Conservation (phyloP, 495 filamentous ascomycete species). For the Achaetomiella virescens region DNA sequence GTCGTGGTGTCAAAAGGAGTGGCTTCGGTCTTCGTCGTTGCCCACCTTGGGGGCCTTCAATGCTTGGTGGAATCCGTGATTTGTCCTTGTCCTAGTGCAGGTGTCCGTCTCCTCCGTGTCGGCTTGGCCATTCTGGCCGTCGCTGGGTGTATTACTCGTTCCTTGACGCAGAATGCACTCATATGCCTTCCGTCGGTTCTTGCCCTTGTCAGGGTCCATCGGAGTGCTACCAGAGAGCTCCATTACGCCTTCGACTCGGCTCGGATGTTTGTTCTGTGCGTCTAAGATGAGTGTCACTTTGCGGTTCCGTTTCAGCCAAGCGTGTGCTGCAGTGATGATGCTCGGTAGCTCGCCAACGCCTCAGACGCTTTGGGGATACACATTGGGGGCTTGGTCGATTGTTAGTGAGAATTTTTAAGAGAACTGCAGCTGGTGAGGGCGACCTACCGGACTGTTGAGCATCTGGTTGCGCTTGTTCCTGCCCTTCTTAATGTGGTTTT, state of each 20-base stretch:
- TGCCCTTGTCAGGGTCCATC: not conserved
- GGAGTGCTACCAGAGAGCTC: too few species aligned
- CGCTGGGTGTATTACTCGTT: not conserved
- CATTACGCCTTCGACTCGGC: too few species aligned
- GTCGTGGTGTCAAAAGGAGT: slow-evolving; percentile 1
- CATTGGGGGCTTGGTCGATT: slow-evolving; percentile 34
- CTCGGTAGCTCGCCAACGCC: not conserved
- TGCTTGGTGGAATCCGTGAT: not conserved
- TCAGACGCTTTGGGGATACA: slow-evolving; percentile 50
- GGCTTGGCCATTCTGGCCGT: not conserved
- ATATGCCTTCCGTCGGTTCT: not conserved
- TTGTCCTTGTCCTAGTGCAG: not conserved
- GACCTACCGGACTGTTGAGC: slow-evolving; percentile 85
- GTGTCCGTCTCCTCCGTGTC: not conserved
- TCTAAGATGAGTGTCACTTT: not conserved
- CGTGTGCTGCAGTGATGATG: not conserved
- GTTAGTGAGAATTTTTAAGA: slow-evolving; percentile 12
- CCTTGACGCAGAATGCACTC: not conserved
- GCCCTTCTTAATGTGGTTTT: slow-evolving; percentile 98
- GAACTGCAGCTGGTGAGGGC: too few species aligned
- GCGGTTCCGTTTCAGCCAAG: not conserved
- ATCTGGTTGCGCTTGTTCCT: slow-evolving; percentile 83
- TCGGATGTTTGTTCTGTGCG: not conserved
- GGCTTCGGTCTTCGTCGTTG: not conserved
- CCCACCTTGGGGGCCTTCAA: not conserved